These are phyloP conservation scores for Nicotiana noctiflora DNA, from an alignment of 257 asterid species.

Conservation along the genomic window DNA sequence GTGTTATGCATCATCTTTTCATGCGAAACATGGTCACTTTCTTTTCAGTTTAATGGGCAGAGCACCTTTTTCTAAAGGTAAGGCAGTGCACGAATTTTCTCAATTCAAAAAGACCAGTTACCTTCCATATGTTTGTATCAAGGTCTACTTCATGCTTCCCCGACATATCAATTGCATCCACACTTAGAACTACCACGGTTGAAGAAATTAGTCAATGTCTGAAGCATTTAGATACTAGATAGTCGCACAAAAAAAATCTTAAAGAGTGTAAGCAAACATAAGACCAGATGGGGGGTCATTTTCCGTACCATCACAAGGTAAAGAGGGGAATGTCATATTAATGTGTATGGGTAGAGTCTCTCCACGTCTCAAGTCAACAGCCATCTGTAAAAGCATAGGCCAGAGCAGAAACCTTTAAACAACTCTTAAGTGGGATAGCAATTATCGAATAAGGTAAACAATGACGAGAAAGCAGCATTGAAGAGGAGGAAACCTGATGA, in stretches of 20 bases:
- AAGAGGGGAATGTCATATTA: constrained; percentile 90
- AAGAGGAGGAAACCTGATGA: constrained; percentile 62
- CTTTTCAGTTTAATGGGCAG: neutral
- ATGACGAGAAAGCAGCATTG: neutral
- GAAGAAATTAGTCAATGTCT: neutral
- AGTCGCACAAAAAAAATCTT: neutral
- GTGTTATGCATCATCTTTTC: neutral
- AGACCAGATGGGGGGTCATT: neutral
- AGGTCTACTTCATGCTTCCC: constrained; percentile 99
- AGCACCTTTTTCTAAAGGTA: neutral
- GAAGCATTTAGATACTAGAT: neutral
- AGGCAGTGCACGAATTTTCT: neutral
- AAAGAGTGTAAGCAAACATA: neutral
- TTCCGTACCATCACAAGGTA: constrained; percentile 94
- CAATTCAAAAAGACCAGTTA: constrained; percentile 18
- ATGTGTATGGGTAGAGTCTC: constrained; percentile 96
- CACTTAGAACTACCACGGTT: constrained; percentile 65
- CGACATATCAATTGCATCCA: constrained; percentile 96
- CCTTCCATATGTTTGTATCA: constrained; percentile 99
- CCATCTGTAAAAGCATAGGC: constrained; percentile 54
- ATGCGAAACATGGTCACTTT: neutral
- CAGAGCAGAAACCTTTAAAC: neutral
- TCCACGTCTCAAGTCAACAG: constrained; percentile 90
- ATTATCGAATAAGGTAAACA: neutral
- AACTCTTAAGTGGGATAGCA: neutral